Evolutionary conservation across 257 asterid genomes (phyloP).

Genomic region (Przewalskia tangutica): DNA sequence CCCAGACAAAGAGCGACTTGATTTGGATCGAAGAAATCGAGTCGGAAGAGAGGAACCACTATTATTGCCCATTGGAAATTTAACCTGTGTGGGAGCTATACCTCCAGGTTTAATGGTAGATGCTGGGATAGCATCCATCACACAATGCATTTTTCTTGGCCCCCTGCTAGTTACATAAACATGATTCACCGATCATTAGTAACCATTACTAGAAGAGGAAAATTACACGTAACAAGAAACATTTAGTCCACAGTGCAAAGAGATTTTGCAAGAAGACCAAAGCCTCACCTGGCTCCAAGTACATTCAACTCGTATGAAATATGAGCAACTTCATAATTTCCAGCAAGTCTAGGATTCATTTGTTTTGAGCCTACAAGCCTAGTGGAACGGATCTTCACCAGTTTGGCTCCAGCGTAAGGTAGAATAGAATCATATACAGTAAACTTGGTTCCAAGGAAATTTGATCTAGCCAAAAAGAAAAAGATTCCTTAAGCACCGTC

Average conservation of each 20-base stretch:
- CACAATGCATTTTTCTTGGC: constrained; percentile 80
- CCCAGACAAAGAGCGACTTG: constrained; percentile 31
- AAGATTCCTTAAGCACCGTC: background rate
- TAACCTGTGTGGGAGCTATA: constrained; percentile 47
- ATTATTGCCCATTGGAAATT: constrained; percentile 31
- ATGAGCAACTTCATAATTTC: constrained; percentile 71
- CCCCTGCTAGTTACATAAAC: constrained; percentile 41
- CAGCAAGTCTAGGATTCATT: constrained; percentile 38
- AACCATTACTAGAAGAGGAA: background rate
- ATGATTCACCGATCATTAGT: background rate
- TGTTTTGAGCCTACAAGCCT: constrained; percentile 51
- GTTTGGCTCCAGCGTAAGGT: constrained; percentile 49
- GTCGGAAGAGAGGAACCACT: constrained; percentile 36
- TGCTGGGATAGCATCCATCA: constrained; percentile 58
- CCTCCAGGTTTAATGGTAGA: constrained; percentile 72
- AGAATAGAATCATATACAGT: constrained; percentile 64
- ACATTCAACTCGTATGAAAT: constrained; percentile 75
- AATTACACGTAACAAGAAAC: background rate
- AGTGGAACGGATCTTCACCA: constrained; percentile 46
- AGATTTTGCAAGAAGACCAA: background rate
- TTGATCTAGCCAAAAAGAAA: constrained; percentile 43
- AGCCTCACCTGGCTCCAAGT: constrained; percentile 66
- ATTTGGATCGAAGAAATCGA: constrained; percentile 40
- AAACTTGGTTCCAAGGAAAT: constrained; percentile 78
- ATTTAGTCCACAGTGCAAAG: background rate